phyloP scores from a whole-genome alignment of 495 filamentous ascomycete genomes.

The Lophiostoma macrostomum region DNA sequence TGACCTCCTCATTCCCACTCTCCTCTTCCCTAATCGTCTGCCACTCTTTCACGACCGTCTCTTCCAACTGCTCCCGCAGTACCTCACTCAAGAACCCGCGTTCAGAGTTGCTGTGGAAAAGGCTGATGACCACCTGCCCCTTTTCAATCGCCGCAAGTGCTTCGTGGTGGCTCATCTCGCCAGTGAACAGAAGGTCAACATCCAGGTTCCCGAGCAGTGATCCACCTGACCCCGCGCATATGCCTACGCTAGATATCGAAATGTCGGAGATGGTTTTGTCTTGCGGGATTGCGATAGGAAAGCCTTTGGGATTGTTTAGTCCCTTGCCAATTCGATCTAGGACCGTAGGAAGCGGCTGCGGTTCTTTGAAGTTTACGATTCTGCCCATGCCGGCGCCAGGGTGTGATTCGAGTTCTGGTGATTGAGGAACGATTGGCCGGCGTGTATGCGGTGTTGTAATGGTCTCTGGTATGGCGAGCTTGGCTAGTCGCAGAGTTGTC shows the following conservation, averaged over 20 bases:
- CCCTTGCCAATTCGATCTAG: slow-evolving; percentile 59
- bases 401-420: slow-evolving; percentile 54
- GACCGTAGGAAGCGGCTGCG: slow-evolving; percentile 58
- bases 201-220: slow-evolving; percentile 64
- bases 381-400: slow-evolving; percentile 75
- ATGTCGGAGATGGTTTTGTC: slow-evolving; percentile 50
- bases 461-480: background rate
- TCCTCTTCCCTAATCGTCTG: slow-evolving; percentile 44
- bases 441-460: slow-evolving; percentile 47
- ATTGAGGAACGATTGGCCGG: slow-evolving; percentile 48
- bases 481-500: slow-evolving; percentile 1
- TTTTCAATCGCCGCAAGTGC: slow-evolving; percentile 79
- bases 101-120: slow-evolving; percentile 92
- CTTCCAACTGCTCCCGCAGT: slow-evolving; percentile 63
- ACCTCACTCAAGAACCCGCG: slow-evolving; percentile 70
- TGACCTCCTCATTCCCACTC: slow-evolving; percentile 40
- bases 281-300: slow-evolving; percentile 69
- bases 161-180: slow-evolving; percentile 90
- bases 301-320: slow-evolving; percentile 61
- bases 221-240: slow-evolving; percentile 84
- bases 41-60: slow-evolving; percentile 55
- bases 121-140: slow-evolving; percentile 77
- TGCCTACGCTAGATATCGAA: slow-evolving; percentile 57
- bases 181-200: slow-evolving; percentile 78
- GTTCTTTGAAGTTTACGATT: slow-evolving; percentile 58